phyloP scores from a whole-genome alignment of 192 early-diverging fungal species.

The Mortierella antarctica region DNA sequence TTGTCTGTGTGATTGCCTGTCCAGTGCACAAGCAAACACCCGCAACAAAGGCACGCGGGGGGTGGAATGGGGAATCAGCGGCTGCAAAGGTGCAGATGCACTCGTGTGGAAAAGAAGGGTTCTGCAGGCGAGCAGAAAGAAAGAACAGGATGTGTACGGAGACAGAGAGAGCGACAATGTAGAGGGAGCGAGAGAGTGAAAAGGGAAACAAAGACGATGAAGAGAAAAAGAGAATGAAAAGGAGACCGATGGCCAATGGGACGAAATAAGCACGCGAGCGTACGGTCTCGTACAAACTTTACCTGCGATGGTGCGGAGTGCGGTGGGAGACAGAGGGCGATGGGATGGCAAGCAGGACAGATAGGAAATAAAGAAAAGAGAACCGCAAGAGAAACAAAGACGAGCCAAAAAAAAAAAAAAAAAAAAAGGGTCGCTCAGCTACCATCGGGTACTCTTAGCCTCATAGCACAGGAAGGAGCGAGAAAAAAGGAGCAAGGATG shows the following conservation, averaged over 20 bases:
- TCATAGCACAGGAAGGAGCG: not conserved
- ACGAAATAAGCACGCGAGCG: too few species aligned
- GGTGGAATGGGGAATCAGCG: too few species aligned
- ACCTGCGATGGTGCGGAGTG: too few species aligned
- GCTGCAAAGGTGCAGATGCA: too few species aligned
- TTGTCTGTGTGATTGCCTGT: too few species aligned
- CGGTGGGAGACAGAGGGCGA: too few species aligned
- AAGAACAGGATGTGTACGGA: not conserved
- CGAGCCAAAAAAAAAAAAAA: not conserved
- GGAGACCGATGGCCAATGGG: not conserved
- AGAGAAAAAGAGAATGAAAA: constrained; percentile 1
- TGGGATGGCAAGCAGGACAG: not conserved
- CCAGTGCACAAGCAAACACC: too few species aligned
- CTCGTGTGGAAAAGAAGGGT: too few species aligned
- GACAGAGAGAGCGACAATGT: not conserved
- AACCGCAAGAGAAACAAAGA: not conserved
- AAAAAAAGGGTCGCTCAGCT: constrained; percentile 2
- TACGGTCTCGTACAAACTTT: too few species aligned
- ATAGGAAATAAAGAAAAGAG: not conserved
- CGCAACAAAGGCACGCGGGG: too few species aligned
- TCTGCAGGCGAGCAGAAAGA: too few species aligned
- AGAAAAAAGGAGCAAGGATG: not conserved
- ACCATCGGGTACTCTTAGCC: not conserved
- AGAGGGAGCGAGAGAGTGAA: not conserved
- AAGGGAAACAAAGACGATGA: constrained; percentile 6